A percentile compares a stretch with the other conserved stretches of the same genome.
Conservation (phyloP, 768 basidiomycete genomes). For the Psilocybe cubensis region DNA sequence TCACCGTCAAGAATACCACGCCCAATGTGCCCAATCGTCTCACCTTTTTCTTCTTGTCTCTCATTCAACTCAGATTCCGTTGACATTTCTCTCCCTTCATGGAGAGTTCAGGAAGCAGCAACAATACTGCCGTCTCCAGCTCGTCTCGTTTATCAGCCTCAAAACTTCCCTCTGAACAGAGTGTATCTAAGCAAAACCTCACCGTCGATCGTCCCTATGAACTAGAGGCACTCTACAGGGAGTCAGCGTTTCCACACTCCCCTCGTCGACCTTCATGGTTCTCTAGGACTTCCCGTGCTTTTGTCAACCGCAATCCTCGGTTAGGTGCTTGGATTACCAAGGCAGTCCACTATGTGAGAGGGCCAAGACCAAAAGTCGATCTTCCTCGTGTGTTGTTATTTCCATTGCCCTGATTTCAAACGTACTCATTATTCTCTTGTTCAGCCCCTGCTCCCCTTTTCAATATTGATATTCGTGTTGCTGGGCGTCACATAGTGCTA, state of each 20-base stretch:
- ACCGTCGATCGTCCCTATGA: constrained; percentile 20
- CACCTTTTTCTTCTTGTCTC: background rate
- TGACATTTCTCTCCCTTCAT: constrained; percentile 5
- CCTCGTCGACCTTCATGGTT: constrained; percentile 18
- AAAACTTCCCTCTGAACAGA: constrained; percentile 8
- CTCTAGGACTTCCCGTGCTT: constrained; percentile 16
- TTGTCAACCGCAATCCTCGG: constrained; percentile 23
- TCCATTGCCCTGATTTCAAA: background rate
- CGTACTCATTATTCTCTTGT: constrained; percentile 6
- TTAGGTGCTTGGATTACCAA: constrained; percentile 20
- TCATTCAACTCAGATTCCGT: background rate
- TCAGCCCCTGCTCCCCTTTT: constrained; percentile 60
- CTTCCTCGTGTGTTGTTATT: constrained; percentile 43
- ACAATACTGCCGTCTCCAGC: constrained; percentile 13
- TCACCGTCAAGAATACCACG: constrained; percentile 65
- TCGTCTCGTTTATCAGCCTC: constrained; percentile 19
- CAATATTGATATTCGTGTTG: constrained; percentile 47
- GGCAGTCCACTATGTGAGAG: constrained; percentile 45
- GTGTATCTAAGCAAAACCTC: constrained; percentile 13
- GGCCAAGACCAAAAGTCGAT: constrained; percentile 62
- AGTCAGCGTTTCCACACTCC: constrained; percentile 9
- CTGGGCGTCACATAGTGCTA: constrained; percentile 37
- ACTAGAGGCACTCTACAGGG: constrained; percentile 17
- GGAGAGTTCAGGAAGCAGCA: constrained; percentile 8
- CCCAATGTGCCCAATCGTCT: constrained; percentile 34